A percentile compares a stretch with the other conserved stretches of the same genome.
phyloP scores from a whole-genome alignment of 2,329 filamentous ascomycete genomes.

The Ceratocystiopsis brevicomis region DNA sequence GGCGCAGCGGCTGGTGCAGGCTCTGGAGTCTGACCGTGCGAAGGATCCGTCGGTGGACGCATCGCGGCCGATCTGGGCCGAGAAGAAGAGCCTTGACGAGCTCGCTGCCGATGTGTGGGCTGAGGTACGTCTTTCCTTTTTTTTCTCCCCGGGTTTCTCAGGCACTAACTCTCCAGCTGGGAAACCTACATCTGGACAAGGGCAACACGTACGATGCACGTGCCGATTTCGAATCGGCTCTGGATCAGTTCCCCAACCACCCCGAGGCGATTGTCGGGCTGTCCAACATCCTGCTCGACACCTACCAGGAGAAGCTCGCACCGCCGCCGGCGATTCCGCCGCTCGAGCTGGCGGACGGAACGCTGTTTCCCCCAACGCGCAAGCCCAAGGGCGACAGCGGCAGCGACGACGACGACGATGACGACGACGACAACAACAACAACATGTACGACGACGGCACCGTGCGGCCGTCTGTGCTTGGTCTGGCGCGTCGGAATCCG shows the following conservation, averaged over 20 bases:
- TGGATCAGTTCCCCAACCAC: slow-evolving; percentile 66
- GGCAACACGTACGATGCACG: slow-evolving; percentile 49
- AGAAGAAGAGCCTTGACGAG: slow-evolving; percentile 63
- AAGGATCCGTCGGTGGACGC: slow-evolving; percentile 39
- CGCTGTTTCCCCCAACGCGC: slow-evolving; percentile 10
- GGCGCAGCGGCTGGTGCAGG: slow-evolving; percentile 56
- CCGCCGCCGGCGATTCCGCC: slow-evolving; percentile 34
- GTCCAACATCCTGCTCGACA: slow-evolving; percentile 69
- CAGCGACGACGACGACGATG: slow-evolving; percentile 4
- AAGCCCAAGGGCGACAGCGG: slow-evolving; percentile 1
- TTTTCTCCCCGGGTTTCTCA: not conserved
- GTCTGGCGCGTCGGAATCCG: not conserved
- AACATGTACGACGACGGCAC: too few species aligned
- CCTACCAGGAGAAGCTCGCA: slow-evolving; percentile 53
- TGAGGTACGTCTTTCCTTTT: slow-evolving; percentile 33
- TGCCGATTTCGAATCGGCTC: slow-evolving; percentile 60
- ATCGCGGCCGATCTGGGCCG: slow-evolving; percentile 54
- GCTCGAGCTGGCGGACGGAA: slow-evolving; percentile 18
- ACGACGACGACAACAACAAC: not conserved
- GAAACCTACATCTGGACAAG: slow-evolving; percentile 44
- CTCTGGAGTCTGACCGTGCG: slow-evolving; percentile 47
- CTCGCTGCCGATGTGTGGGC: slow-evolving; percentile 68
- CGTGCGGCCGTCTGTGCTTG: too few species aligned
- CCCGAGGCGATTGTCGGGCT: slow-evolving; percentile 62
- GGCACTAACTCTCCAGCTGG: slow-evolving; percentile 30